Evolutionary conservation across 305 asterid species (phyloP).

Genomic region (Rubia peregrina): DNA sequence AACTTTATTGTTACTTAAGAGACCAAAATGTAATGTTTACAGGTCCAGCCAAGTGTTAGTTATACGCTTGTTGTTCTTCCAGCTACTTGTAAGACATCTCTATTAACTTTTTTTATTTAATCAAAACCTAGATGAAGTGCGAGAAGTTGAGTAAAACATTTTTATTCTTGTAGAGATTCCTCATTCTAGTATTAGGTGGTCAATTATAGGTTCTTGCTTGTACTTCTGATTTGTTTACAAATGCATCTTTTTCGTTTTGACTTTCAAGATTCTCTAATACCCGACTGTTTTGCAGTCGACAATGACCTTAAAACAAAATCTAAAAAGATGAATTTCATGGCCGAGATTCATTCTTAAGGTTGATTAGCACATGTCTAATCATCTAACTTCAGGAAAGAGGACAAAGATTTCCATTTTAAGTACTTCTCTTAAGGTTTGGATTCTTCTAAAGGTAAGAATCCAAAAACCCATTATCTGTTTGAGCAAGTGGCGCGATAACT

Average conservation of each 20-base stretch:
- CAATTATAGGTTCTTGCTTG: not conserved
- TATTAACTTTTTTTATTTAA: no score
- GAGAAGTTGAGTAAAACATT: no score
- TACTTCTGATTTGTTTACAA: not conserved
- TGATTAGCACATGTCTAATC: conserved; percentile 87
- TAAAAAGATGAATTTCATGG: conserved; percentile 75
- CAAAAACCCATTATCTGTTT: not conserved
- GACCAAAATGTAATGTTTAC: no score
- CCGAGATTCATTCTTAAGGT: conserved; percentile 80
- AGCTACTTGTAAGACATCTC: no score
- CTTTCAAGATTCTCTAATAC: conserved; percentile 8
- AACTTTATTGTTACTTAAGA: no score
- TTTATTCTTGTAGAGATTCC: not conserved
- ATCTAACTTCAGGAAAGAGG: conserved; percentile 84
- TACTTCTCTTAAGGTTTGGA: conserved; percentile 97
- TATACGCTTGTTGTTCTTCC: no score
- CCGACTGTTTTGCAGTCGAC: conserved; percentile 44
- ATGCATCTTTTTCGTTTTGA: conserved; percentile 3
- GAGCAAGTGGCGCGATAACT: not conserved
- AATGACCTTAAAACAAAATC: conserved; percentile 61
- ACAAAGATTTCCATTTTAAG: conserved; percentile 80
- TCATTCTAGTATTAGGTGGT: not conserved
- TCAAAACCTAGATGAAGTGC: no score
- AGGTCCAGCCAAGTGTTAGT: no score
- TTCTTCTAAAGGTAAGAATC: conserved; percentile 73